Percentiles rank a stretch among this genome's conserved stretches.
Conservation (phyloP, 768 basidiomycete species). For the Panaeolus papilionaceus region DNA sequence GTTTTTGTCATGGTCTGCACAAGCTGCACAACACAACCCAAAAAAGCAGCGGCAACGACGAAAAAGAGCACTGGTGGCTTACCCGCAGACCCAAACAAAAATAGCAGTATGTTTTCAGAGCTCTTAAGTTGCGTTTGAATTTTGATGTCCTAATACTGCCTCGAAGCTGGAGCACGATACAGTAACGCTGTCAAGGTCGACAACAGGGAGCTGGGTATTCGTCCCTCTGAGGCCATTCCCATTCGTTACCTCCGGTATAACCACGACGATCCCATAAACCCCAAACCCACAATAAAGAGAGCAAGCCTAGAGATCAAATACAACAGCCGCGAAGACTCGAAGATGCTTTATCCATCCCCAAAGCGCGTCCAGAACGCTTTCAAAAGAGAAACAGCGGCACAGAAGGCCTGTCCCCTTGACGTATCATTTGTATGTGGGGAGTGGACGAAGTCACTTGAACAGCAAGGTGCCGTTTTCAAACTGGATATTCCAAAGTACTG, state of each 20-base stretch:
- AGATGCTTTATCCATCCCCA: neutral
- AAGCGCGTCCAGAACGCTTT: neutral
- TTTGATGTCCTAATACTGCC: neutral
- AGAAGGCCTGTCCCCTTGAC: neutral
- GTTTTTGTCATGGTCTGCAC: neutral
- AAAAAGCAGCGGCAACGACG: neutral
- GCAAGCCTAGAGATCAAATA: neutral
- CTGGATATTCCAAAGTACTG: neutral
- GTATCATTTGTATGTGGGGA: neutral
- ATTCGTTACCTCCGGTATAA: neutral
- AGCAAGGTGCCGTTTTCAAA: neutral
- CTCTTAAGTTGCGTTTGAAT: neutral
- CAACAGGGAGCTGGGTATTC: neutral
- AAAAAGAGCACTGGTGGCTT: conserved; percentile 6
- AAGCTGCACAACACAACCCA: neutral
- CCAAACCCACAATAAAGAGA: neutral
- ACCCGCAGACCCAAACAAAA: neutral
- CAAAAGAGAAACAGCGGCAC: neutral
- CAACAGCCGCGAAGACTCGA: neutral
- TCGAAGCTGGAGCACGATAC: conserved; percentile 7
- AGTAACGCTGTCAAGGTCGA: neutral
- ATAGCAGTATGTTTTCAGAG: neutral
- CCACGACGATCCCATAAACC: neutral
- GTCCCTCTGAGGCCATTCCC: neutral
- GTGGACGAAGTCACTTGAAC: neutral